Base-by-base conservation (phyloP, 2,329 filamentous ascomycete species). In the Colletotrichum salicis region DNA sequence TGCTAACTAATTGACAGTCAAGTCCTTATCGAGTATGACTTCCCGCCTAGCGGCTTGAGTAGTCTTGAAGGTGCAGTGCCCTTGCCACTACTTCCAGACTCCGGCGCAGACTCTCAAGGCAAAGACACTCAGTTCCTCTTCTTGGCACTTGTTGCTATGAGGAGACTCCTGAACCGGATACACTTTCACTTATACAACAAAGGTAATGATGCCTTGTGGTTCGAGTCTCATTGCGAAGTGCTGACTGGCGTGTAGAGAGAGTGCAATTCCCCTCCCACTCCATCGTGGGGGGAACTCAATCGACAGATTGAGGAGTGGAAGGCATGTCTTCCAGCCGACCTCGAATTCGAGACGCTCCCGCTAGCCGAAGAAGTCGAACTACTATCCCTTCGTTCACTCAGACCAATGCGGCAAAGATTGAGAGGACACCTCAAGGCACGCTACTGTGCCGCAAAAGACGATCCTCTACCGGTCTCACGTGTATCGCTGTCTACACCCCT, bases 401-500 rank as follows among this genome's bases (percentile, higher is more conserved):
- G 41, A 13, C 55, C 55, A n/a, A 67, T 55, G 24, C 37, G 45
- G 6, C 59, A 68, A 27, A 63, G 70, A 22, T 59, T 72, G 3
- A 52, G 37, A 51, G 12, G 64, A 64, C 27, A 45, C 58, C 64
- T 72, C 37, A 64, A 45, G 24, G 64, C 64, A 2, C 70, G 64
- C n/a, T 68, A 67, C 45, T 64, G 33, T 19, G 48, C 70, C 6
- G 70, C 70, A 35, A 72, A 72, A 72, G 45, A 64, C 64, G n/a
- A 72, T 72, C 41, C 57, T 64, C 22, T 64, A 68, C 64, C 58
- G 70, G 0, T n/a, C 41, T 48, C 41, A 48, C 8, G 41, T 48
- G 41, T 8, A 48, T n/a, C 41, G 41, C 7, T 22, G 41, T 48
- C 19, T 48, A 4, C 41, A 48, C 11, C 4, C 41, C 19, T 48